phyloP scores from a whole-genome alignment of 768 basidiomycete species.

The Suillus plorans region DNA sequence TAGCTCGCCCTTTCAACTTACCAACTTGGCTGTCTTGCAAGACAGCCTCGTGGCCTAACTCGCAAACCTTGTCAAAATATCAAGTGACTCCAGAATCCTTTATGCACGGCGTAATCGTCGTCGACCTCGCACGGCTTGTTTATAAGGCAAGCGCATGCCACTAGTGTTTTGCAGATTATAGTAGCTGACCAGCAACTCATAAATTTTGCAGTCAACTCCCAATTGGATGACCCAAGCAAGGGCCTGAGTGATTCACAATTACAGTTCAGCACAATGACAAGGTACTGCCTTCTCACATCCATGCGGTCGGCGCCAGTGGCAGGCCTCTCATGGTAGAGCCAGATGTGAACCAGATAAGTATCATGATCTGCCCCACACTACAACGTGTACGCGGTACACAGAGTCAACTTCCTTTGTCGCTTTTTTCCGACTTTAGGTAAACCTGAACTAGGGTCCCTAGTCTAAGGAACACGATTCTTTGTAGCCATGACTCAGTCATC shows the following conservation, averaged over 20 bases:
- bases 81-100: no score
- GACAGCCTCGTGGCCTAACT: not conserved
- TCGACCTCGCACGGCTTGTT: not conserved
- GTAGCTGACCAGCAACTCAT: not conserved
- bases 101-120: not conserved
- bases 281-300: not conserved
- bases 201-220: not conserved
- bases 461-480: not conserved
- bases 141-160: not conserved
- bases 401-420: not conserved
- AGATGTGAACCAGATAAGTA: not conserved
- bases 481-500: no score
- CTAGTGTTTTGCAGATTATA: not conserved
- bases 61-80: not conserved
- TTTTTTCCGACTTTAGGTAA: not conserved
- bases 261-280: not conserved
- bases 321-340: not conserved
- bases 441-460: not conserved
- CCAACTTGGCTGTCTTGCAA: not conserved
- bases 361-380: no score
- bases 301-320: not conserved
- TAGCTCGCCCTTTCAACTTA: not conserved
- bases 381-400: not conserved
- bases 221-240: not conserved
- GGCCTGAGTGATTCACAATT: not conserved